Base-by-base conservation (phyloP, 192 early-diverging fungal species). In the Diversispora epigaea region DNA sequence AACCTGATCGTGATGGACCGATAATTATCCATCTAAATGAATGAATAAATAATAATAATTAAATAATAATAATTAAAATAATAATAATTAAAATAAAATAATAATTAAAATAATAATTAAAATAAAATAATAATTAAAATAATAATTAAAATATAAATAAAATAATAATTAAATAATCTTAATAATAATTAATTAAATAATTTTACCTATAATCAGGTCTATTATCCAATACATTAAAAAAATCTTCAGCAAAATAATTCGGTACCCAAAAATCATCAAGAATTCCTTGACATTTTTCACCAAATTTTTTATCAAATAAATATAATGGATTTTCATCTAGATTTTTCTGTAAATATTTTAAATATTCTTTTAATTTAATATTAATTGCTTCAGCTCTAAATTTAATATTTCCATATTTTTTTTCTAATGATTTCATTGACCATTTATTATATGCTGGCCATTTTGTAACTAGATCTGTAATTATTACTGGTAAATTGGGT, bases 231-330 rank as follows among this genome's bases (percentile, higher is more conserved):
- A 90, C 75, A 40, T 67, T 71, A 73, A 92, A 91, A 66, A 90
- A 80, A 75, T 92, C 91, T 58, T 88, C 83, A 19, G 64, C 45
- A 80, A 91, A 92, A 74, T 90, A 91, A 17, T 69, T 65, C 5
- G 90, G 90, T 12, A 91, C 85, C 25, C 74, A 62, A 68, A 87
- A 89, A 65, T 89, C 90, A 2, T 83, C 71, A 45, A 80, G 15
- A 21, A 90, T 80, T 15, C 75, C 80, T 4, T 86, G 68, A 54
- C 84, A 82, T 10, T 76, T 63, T 8, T 81, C 79, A 25, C 80
- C 81, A 77, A 87, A 89, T 25, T 82, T 79, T 74, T 90, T 89
- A 79, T 92, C 91, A 80, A 91, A 91, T 71, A 92, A 73, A 64
- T 91, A 91, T 15, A 91, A 58, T 4, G 90, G 91, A 40, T 86